phyloP scores from a whole-genome alignment of 805 yeast genomes.

The Monosporozyma unispora region DNA sequence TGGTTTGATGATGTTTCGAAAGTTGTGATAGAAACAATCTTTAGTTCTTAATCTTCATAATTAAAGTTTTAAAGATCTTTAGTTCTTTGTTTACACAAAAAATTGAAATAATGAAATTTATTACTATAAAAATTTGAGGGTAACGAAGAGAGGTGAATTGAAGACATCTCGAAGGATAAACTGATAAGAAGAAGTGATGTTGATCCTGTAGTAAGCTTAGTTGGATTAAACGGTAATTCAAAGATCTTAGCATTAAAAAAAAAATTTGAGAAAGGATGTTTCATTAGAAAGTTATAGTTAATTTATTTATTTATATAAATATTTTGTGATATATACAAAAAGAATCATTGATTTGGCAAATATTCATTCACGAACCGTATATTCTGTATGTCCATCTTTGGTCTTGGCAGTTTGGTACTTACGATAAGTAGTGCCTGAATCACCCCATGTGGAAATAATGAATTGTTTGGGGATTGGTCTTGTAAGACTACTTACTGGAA shows the following conservation, averaged over 20 bases:
- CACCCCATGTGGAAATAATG: conserved; percentile 15
- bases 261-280: too few species aligned
- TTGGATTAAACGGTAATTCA: too few species aligned
- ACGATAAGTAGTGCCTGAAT: conserved; percentile 11
- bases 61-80: not conserved
- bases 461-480: conserved; percentile 11
- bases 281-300: too few species aligned
- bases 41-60: not conserved
- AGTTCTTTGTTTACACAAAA: not conserved
- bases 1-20: not conserved
- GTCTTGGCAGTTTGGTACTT: conserved; percentile 11
- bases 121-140: not conserved
- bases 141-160: not conserved
- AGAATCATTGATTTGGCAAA: not conserved
- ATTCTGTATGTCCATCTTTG: conserved; percentile 20
- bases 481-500: conserved; percentile 6
- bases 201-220: too few species aligned
- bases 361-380: conserved; percentile 6
- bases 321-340: not conserved
- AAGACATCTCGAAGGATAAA: too few species aligned
- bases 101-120: not conserved
- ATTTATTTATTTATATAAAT: not conserved
- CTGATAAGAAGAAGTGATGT: too few species aligned
- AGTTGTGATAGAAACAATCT: not conserved
- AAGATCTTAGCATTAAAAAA: too few species aligned